A percentile compares a stretch with the other conserved stretches of the same genome.
Conservation (phyloP, 768 basidiomycete genomes). For the Rhodotorula diobovata region DNA sequence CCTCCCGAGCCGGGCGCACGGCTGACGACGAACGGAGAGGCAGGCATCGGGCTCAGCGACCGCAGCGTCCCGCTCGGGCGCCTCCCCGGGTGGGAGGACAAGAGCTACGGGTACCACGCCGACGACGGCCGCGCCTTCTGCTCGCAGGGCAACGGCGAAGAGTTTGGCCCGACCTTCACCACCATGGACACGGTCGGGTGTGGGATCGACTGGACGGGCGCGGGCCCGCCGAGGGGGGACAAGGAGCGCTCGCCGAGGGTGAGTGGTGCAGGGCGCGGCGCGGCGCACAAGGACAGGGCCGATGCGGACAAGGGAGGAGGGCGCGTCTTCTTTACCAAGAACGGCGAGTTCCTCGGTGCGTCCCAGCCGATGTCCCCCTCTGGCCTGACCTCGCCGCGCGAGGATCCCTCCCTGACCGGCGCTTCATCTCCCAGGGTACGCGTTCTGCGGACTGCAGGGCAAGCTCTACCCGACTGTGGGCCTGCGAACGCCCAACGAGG, state of each 20-base stretch:
- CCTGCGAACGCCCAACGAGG: conserved; percentile 71
- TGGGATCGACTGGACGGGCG: conserved; percentile 74
- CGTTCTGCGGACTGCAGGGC: conserved; percentile 50
- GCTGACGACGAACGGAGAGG: too few species aligned
- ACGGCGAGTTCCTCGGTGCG: conserved; percentile 55
- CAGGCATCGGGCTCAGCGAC: conserved; percentile 72
- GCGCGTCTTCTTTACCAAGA: conserved; percentile 83
- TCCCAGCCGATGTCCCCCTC: background rate
- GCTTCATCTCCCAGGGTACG: conserved; percentile 26
- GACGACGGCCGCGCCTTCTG: conserved; percentile 78
- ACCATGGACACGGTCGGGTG: conserved; percentile 84
- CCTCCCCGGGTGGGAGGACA: conserved; percentile 59
- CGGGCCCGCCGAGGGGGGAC: conserved; percentile 1
- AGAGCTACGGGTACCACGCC: conserved; percentile 79
- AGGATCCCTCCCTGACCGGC: background rate
- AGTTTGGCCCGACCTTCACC: conserved; percentile 74
- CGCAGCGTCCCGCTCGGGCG: conserved; percentile 63
- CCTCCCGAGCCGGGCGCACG: too few species aligned
- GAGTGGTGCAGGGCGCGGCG: background rate
- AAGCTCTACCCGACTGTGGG: conserved; percentile 84
- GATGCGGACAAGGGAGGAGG: conserved; percentile 45
- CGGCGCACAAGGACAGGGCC: background rate
- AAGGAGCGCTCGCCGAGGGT: background rate
- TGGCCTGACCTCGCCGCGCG: background rate
- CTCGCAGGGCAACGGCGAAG: conserved; percentile 60